Percentiles rank a stretch among this genome's conserved stretches.
Evolutionary conservation across 805 yeast genomes (phyloP).

Genomic region (Jamesozyma lodderae): DNA sequence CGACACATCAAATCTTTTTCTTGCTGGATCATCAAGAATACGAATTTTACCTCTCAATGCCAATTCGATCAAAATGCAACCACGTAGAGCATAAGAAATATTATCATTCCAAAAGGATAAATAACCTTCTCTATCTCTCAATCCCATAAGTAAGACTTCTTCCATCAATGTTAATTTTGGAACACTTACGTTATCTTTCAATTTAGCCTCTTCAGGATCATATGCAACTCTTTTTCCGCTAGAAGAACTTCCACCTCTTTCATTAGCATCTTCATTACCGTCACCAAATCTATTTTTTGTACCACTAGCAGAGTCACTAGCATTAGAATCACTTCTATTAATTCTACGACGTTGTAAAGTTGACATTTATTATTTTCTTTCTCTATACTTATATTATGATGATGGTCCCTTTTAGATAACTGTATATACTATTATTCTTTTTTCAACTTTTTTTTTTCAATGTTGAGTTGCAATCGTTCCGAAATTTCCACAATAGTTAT

Average conservation of each 20-base stretch:
- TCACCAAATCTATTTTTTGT: constrained; percentile 8
- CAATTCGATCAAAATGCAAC: constrained; percentile 84
- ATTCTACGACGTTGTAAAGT: constrained; percentile 76
- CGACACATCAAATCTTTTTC: constrained; percentile 77
- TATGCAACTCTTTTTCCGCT: constrained; percentile 58
- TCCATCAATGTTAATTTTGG: constrained; percentile 92
- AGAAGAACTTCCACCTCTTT: constrained; percentile 11
- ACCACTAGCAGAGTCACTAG: neutral
- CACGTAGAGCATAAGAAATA: constrained; percentile 91
- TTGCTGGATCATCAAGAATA: constrained; percentile 84
- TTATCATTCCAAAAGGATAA: constrained; percentile 97
- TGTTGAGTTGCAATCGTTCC: no score
- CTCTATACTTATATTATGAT: neutral
- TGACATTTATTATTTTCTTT: constrained; percentile 31
- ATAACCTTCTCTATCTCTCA: constrained; percentile 93
- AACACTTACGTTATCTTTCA: constrained; percentile 31
- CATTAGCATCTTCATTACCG: constrained; percentile 11
- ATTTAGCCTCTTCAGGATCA: constrained; percentile 54
- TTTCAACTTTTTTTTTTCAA: no score
- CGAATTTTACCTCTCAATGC: constrained; percentile 85
- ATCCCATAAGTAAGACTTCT: constrained; percentile 85
- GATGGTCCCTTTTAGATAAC: no score
- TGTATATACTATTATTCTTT: no score
- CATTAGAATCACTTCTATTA: constrained; percentile 30
- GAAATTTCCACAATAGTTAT: no score